Conservation (phyloP, 2,329 filamentous ascomycete genomes). For the Cadophora gregata region DNA sequence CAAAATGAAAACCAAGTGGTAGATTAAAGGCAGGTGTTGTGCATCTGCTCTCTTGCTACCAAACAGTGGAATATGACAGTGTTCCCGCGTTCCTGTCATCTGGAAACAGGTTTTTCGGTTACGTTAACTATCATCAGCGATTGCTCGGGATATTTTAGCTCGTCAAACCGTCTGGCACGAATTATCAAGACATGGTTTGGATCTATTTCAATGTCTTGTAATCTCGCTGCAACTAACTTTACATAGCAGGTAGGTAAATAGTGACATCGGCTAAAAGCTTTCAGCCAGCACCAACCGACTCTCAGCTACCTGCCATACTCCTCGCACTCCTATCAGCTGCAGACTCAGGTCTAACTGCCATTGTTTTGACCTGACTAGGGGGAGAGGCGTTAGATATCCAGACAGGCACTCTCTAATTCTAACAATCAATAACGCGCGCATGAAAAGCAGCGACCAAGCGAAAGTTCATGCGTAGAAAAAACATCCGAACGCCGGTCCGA, state of each 20-base stretch:
- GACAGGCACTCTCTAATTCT: constrained; percentile 2
- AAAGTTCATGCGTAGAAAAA: not conserved
- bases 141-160: no score
- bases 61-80: no score
- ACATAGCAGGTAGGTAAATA: constrained; percentile 3
- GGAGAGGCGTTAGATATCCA: not conserved
- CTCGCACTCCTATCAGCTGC: not conserved
- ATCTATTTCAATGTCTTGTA: constrained; percentile 1
- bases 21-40: no score
- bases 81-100: no score
- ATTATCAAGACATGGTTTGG: no score
- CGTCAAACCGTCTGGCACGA: no score
- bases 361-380: not conserved
- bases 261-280: not conserved
- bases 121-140: no score
- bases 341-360: not conserved
- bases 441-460: not conserved
- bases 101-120: no score
- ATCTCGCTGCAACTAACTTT: constrained; percentile 8
- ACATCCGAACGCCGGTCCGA: not conserved
- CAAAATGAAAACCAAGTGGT: no score
- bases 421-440: not conserved
- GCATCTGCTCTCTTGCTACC: no score
- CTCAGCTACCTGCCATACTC: not conserved
- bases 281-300: not conserved